Base-by-base conservation (phyloP, 2,329 filamentous ascomycete genomes). In the Colletotrichum sp. region DNA sequence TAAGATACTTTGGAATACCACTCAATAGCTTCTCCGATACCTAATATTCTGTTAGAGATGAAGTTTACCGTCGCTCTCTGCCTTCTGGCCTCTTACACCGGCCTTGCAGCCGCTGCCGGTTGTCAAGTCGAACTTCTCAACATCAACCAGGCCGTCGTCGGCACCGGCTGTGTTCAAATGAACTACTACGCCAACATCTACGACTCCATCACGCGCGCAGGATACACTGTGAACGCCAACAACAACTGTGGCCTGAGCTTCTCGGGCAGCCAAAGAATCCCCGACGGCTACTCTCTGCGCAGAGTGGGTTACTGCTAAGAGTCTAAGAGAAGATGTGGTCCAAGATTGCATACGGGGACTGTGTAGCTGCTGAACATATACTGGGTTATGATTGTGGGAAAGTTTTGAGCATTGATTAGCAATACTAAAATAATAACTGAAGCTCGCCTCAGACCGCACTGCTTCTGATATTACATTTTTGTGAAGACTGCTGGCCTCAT, bases 281-380 rank as follows among this genome's bases (percentile, higher is more conserved):
- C 66, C 21, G 44, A 57, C n/a, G 55, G 52, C 12, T 73, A 69
- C 36, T 57, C 64, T 57, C 8, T 73, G 16, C 71, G 71, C 55
- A 63, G 15, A 24, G 34, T 24, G 6, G 70, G 70, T 24, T 72
- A 18, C 21, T 72, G 70, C 32, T 67, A 18, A 62, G 44, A 2
- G n/a, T 21, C n/a, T 49, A 5, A 12, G 15, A 18, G 28, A 28
- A 18, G 16, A 3, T 10, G 8, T 65, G 8, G 18, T 24, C 15
- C 28, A n/a, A 36, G 44, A 49, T 21, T 10, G 18, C 18, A 21
- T 12, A 13, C 5, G 4, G 44, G 9, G 10, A 49, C 44, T 21
- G 1, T 6, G 0, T 49, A 6, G n/a, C 18, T 49, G 44, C 10
- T 49, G 18, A 26, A 26, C 2, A n/a, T 10, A 49, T 13, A 49